A percentile compares a stretch with the other conserved stretches of the same genome.
Conservation (phyloP, 2,329 filamentous ascomycete genomes). For the Calonectria montana region DNA sequence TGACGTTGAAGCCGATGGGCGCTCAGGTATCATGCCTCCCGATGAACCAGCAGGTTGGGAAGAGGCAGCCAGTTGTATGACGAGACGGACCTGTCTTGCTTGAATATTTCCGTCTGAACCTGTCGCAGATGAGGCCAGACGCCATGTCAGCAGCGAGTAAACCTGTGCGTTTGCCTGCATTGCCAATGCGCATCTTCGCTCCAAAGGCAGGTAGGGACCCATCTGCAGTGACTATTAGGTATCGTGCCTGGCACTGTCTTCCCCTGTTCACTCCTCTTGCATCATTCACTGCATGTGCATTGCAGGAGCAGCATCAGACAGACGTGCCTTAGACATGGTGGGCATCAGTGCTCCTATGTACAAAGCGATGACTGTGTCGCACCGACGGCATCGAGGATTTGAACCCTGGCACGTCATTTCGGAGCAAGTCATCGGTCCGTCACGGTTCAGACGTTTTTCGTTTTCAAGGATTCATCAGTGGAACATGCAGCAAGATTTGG, state of each 20-base stretch:
- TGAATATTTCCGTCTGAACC: background rate
- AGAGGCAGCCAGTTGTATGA: constrained; percentile 11
- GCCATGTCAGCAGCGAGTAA: constrained; percentile 19
- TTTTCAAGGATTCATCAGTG: background rate
- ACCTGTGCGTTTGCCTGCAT: constrained; percentile 2
- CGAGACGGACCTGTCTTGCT: background rate
- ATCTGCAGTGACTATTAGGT: background rate
- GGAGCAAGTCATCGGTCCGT: background rate
- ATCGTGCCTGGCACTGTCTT: constrained; percentile 23
- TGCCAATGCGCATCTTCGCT: constrained; percentile 6
- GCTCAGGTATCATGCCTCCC: background rate
- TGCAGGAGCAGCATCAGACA: constrained; percentile 30
- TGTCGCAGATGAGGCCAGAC: constrained; percentile 6
- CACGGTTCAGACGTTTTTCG: background rate
- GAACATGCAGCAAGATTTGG: constrained; percentile 4
- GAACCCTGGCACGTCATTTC: constrained; percentile 8
- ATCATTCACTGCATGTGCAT: constrained; percentile 34
- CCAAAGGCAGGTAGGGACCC: background rate
- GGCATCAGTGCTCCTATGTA: background rate
- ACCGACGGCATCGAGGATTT: background rate
- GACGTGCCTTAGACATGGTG: background rate
- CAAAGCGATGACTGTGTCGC: background rate
- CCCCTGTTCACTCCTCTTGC: constrained; percentile 31
- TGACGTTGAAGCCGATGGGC: constrained; percentile 12
- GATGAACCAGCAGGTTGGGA: constrained; percentile 13